Conservation (phyloP, 2,329 filamentous ascomycete genomes). For the Thielaviopsis populi region DNA sequence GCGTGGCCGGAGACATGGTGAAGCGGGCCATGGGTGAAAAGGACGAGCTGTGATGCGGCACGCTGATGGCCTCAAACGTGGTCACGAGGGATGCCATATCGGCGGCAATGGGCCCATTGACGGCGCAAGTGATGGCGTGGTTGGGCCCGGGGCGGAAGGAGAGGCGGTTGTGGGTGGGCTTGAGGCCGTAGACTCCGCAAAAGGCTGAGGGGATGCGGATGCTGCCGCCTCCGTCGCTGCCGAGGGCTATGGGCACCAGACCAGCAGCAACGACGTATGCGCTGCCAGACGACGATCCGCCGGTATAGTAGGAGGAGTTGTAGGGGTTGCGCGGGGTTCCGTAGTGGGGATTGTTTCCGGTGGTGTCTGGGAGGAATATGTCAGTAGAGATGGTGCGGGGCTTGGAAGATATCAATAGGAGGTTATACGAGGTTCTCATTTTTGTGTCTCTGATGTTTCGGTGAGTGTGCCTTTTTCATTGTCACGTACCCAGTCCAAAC, state of each 20-base stretch:
- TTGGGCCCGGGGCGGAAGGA: conserved; percentile 45
- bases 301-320: conserved; percentile 57
- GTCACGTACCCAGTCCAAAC: conserved; percentile 45
- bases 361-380: conserved; percentile 38
- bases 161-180: conserved; percentile 52
- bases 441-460: not conserved
- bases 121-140: conserved; percentile 45
- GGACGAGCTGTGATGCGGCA: conserved; percentile 43
- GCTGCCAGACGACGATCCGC: conserved; percentile 60
- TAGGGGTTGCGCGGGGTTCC: conserved; percentile 67
- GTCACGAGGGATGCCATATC: conserved; percentile 52
- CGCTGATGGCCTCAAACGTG: conserved; percentile 48
- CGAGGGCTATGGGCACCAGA: conserved; percentile 55
- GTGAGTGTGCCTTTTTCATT: not conserved
- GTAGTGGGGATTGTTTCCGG: conserved; percentile 56
- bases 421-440: too few relatives aligned
- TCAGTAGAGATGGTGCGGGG: too few relatives aligned
- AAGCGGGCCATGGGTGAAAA: conserved; percentile 32
- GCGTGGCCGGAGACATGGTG: conserved; percentile 20
- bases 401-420: too few relatives aligned
- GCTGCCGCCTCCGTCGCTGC: conserved; percentile 58
- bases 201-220: conserved; percentile 59
- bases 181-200: conserved; percentile 61
- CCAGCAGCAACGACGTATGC: conserved; percentile 56
- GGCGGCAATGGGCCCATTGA: conserved; percentile 51